These are phyloP conservation scores for Magnusiomyces paraingens DNA, from an alignment of 1,139 yeast species.

Conservation along the genomic window DNA sequence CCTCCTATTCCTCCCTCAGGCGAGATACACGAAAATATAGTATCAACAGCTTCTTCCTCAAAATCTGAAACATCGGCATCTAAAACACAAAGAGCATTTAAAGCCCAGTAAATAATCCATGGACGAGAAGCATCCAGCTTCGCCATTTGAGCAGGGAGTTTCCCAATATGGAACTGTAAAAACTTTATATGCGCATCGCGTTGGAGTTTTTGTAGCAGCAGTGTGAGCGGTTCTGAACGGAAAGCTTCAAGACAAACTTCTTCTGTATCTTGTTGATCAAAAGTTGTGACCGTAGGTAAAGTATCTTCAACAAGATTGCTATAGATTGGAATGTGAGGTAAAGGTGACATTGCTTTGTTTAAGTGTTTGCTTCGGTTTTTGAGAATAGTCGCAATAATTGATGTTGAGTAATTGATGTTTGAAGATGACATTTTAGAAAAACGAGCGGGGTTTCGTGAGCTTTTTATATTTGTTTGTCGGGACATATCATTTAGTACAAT, in stretches of 20 bases:
- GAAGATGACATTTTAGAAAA: slow-evolving; percentile 1
- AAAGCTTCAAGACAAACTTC: slow-evolving; percentile 32
- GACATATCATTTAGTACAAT: background rate
- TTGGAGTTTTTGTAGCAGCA: slow-evolving; percentile 25
- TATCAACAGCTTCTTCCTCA: slow-evolving; percentile 26
- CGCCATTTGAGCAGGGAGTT: slow-evolving; percentile 45
- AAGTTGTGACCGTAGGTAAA: slow-evolving; percentile 22
- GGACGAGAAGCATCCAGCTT: slow-evolving; percentile 80
- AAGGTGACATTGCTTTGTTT: background rate
- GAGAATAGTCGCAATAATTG: background rate
- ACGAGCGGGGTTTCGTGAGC: slow-evolving; percentile 3
- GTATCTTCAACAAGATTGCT: slow-evolving; percentile 16
- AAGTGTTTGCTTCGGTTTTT: slow-evolving; percentile 1
- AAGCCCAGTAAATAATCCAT: slow-evolving; percentile 85
- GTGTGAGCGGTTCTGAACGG: slow-evolving; percentile 12
- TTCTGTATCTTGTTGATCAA: slow-evolving; percentile 41
- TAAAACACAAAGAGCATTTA: slow-evolving; percentile 48
- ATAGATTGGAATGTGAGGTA: slow-evolving; percentile 11
- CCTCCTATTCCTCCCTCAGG: slow-evolving; percentile 74
- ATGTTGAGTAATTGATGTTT: background rate
- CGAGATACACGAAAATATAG: slow-evolving; percentile 32
- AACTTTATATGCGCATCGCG: slow-evolving; percentile 38
- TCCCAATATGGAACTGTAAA: slow-evolving; percentile 38
- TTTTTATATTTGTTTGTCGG: slow-evolving; percentile 11
- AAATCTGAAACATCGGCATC: slow-evolving; percentile 29